Evolutionary conservation across 148 eudicot species (phyloP).

Genomic region (Nepenthes mirabilis): DNA sequence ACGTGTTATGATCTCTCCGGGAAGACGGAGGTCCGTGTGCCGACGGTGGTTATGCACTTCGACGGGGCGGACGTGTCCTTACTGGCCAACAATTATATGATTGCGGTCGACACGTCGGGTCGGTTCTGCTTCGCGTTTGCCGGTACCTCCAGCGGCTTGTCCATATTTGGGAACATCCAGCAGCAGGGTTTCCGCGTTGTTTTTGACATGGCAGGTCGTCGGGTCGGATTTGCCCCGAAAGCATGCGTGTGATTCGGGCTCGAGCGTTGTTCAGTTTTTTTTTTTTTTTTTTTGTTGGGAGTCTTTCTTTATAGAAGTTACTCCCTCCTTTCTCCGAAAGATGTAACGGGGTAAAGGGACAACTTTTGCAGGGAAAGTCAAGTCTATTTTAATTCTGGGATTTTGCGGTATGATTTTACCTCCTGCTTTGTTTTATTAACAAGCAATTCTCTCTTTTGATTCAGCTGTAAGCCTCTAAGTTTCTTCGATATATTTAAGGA

Average conservation of each 20-base stretch:
- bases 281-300: too few relatives aligned
- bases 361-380: too few relatives aligned
- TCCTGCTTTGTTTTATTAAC: too few relatives aligned
- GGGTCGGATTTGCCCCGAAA: conserved; percentile 71
- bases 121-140: conserved; percentile 93
- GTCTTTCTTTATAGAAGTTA: too few relatives aligned
- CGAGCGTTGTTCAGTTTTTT: too few relatives aligned
- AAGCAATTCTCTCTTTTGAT: too few relatives aligned
- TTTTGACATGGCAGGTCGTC: conserved; percentile 48
- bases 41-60: conserved; percentile 84
- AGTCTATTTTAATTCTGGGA: too few relatives aligned
- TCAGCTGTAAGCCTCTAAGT: too few relatives aligned
- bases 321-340: too few relatives aligned
- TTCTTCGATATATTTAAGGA: too few relatives aligned
- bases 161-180: conserved; percentile 90
- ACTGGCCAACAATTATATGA: conserved; percentile 81
- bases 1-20: conserved; percentile 88
- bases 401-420: too few relatives aligned
- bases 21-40: conserved; percentile 68
- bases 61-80: conserved; percentile 58
- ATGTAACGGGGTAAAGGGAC: too few relatives aligned
- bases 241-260: conserved; percentile 42
- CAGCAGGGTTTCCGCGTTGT: conserved; percentile 89
- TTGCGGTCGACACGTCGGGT: conserved; percentile 77
- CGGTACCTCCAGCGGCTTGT: conserved; percentile 65